Conservation (phyloP, 352 stramenopile genomes). For the Phytophthora fragariae region DNA sequence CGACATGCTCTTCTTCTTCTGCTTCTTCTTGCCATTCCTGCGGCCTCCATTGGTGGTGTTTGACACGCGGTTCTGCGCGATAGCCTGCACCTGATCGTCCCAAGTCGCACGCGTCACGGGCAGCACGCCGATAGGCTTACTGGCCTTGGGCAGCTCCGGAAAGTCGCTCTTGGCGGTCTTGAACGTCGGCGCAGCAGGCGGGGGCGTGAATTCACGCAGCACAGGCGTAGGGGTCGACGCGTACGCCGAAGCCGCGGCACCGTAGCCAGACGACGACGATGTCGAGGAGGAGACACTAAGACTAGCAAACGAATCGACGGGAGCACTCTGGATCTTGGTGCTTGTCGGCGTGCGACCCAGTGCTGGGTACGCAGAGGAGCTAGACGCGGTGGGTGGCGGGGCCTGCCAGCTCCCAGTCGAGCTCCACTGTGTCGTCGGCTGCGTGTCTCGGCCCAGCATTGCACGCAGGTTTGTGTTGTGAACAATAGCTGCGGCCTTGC, state of each 20-base stretch:
- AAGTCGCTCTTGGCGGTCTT: slow-evolving; percentile 79
- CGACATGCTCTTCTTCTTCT: slow-evolving; percentile 89
- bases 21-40: slow-evolving; percentile 67
- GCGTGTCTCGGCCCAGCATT: slow-evolving; percentile 50
- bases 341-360: slow-evolving; percentile 44
- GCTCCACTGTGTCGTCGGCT: slow-evolving; percentile 54
- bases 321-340: slow-evolving; percentile 74
- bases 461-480: slow-evolving; percentile 66
- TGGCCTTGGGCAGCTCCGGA: slow-evolving; percentile 69
- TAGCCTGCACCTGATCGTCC: slow-evolving; percentile 79
- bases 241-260: slow-evolving; percentile 37
- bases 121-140: slow-evolving; percentile 68
- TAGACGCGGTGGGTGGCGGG: slow-evolving; percentile 26
- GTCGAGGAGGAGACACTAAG: slow-evolving; percentile 44
- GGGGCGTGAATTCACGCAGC: slow-evolving; percentile 30
- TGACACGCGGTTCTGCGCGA: slow-evolving; percentile 67
- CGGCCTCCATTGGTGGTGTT: slow-evolving; percentile 29
- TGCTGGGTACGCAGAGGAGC: slow-evolving; percentile 28
- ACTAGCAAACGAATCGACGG: slow-evolving; percentile 57
- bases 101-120: slow-evolving; percentile 82
- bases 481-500: slow-evolving; percentile 54
- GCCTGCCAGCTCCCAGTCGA: slow-evolving; percentile 65
- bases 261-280: slow-evolving; percentile 47
- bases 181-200: slow-evolving; percentile 39
- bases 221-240: slow-evolving; percentile 43